Evolutionary conservation across 495 filamentous ascomycete species (phyloP).

Genomic region (Oidiodendron maius): DNA sequence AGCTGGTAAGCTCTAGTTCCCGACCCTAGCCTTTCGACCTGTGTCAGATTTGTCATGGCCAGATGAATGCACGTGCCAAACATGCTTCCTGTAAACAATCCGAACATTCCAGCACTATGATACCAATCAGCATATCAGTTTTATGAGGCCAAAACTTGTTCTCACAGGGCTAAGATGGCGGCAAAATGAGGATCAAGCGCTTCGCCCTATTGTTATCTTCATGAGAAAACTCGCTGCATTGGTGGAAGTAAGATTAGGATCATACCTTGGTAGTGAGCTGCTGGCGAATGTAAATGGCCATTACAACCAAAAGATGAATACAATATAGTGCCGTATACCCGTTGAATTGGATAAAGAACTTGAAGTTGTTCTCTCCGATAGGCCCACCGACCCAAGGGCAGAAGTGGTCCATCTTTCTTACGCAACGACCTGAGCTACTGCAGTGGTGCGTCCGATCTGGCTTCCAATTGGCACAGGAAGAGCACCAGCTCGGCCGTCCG

Average conservation of each 20-base stretch:
- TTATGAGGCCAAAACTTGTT: conserved; percentile 4
- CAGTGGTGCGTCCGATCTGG: conserved; percentile 82
- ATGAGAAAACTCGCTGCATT: too few relatives aligned
- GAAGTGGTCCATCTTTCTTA: conserved; percentile 88
- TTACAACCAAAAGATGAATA: conserved; percentile 51
- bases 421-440: conserved; percentile 72
- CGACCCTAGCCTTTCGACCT: conserved; percentile 68
- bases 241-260: too few relatives aligned
- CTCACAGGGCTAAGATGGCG: conserved; percentile 50
- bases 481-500: conserved; percentile 77
- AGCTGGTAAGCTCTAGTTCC: conserved; percentile 61
- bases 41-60: conserved; percentile 65
- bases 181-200: conserved; percentile 35
- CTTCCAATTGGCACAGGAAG: conserved; percentile 74
- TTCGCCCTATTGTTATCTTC: conserved; percentile 10
- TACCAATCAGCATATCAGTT: background rate
- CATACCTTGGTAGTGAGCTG: conserved; percentile 8
- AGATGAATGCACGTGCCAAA: conserved; percentile 61
- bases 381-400: conserved; percentile 95
- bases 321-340: conserved; percentile 66
- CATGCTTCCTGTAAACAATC: conserved; percentile 72
- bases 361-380: conserved; percentile 74
- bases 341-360: conserved; percentile 85
- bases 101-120: conserved; percentile 55
- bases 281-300: conserved; percentile 44